Evolutionary conservation across 768 basidiomycete species (phyloP).

Genomic region (Filobasidium floriforme): DNA sequence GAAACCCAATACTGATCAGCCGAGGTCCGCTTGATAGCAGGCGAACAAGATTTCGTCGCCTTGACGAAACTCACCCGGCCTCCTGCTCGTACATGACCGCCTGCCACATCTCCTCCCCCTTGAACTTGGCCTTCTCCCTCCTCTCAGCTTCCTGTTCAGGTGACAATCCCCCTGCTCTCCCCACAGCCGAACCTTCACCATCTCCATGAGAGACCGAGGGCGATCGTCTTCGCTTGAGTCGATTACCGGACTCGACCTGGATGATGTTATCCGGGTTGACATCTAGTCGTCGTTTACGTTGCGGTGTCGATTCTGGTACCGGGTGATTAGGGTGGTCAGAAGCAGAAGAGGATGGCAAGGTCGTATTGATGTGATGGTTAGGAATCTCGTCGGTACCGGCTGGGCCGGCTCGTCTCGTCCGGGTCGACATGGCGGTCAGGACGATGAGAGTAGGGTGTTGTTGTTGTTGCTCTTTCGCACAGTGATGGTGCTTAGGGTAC

Average conservation of each 20-base stretch:
- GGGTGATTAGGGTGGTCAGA: neutral
- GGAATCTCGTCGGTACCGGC: neutral
- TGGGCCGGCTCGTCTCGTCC: neutral
- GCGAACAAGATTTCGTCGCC: neutral
- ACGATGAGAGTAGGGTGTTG: too few relatives aligned
- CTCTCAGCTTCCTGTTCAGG: neutral
- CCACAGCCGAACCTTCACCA: neutral
- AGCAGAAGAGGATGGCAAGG: neutral
- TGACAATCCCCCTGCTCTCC: neutral
- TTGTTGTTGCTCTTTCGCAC: too few relatives aligned
- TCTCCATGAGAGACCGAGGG: neutral
- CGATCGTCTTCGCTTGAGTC: neutral
- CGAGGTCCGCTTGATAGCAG: neutral
- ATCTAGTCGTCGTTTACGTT: neutral
- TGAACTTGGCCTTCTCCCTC: conserved; percentile 25
- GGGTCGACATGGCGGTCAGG: neutral
- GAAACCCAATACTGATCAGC: neutral
- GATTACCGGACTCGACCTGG: neutral
- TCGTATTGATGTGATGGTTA: neutral
- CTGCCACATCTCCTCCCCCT: conserved; percentile 32
- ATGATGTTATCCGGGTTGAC: conserved; percentile 3
- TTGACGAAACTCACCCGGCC: conserved; percentile 29
- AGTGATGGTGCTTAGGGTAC: too few relatives aligned
- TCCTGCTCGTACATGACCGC: conserved; percentile 31
- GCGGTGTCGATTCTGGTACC: neutral